These are phyloP conservation scores for Xylaria nigripes DNA, from an alignment of 495 filamentous ascomycete species.

Conservation along the genomic window DNA sequence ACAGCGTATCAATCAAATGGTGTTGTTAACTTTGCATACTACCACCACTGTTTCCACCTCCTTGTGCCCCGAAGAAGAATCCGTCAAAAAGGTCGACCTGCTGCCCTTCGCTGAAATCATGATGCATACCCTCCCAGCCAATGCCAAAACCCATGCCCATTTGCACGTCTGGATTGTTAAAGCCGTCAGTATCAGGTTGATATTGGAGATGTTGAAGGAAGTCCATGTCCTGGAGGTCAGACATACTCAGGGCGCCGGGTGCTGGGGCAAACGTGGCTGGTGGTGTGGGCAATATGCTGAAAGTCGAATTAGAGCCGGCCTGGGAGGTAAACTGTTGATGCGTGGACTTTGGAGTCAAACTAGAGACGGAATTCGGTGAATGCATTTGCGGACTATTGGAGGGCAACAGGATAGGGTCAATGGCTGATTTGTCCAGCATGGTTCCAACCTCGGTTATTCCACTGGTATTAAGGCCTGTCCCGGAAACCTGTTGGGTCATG, in stretches of 20 bases:
- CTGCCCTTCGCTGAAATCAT: slow-evolving; percentile 72
- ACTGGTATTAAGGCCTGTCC: slow-evolving; percentile 27
- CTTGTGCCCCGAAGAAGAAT: slow-evolving; percentile 73
- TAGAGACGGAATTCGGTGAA: slow-evolving; percentile 22
- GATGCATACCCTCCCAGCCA: slow-evolving; percentile 59
- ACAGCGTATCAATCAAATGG: neutral
- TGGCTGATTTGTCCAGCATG: slow-evolving; percentile 34
- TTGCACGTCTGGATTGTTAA: slow-evolving; percentile 23
- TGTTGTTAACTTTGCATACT: neutral
- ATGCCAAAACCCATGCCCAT: slow-evolving; percentile 71
- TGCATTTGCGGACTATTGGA: slow-evolving; percentile 28
- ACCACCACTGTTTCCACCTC: slow-evolving; percentile 21
- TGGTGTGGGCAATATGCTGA: slow-evolving; percentile 20
- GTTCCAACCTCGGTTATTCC: slow-evolving; percentile 15
- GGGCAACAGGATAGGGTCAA: slow-evolving; percentile 39
- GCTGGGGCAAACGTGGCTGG: slow-evolving; percentile 15
- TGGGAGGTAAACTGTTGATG: slow-evolving; percentile 18
- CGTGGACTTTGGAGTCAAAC: slow-evolving; percentile 19
- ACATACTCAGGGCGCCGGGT: slow-evolving; percentile 22
- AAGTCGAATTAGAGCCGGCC: slow-evolving; percentile 19
- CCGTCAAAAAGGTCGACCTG: slow-evolving; percentile 84
- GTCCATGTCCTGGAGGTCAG: slow-evolving; percentile 39
- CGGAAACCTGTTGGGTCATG: slow-evolving; percentile 28
- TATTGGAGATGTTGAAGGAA: slow-evolving; percentile 36
- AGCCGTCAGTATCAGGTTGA: slow-evolving; percentile 23